Evolutionary conservation across 768 basidiomycete species (phyloP), one percentile per base, ranked within the genome.

Genomic region (Pleurotus ostreatus): DNA sequence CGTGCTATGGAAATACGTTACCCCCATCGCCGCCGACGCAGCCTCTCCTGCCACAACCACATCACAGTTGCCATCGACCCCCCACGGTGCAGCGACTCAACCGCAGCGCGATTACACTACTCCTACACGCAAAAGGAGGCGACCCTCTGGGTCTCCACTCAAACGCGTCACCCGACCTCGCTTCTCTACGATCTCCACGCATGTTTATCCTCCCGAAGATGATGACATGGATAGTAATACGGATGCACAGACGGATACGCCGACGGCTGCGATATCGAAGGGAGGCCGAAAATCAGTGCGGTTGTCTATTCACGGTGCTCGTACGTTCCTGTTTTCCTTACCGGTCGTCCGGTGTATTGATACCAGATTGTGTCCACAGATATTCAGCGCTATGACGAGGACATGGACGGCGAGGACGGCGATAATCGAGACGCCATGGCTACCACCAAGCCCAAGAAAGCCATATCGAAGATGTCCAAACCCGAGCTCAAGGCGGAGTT

Each of bases 1-100:
- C 22, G 55, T 64, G 22, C 59, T 80, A 4, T 76, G 72, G 73
- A 75, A 73, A 55, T 65, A 70, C 47, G 67, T 80, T 16, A 65
- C 69, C 16, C 65, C 68, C 34, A 18, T 38, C 15, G 9, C 37
- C 16, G 11, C 51, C 37, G 30, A 34, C 11, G 7, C 47, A 5
- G 23, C 43, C 22, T 16, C 54, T 4, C 39, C 58, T 3, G 23
- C 22, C 5, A 23, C 48, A 12, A 15, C 13, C n/a, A n/a, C 51
- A 38, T 38, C 34, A 12, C n/a, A 34, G 30, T 34, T 34, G 23
- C 51, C 38, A 7, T 11, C 49, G 51, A 56, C 64, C 3, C 30
- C 30, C 30, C 30, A 11, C 9, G 30, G 9, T 0, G 30, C 8
- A 4, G 30, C 30, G 2, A 34, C 30, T 34, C 30, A 30, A 9